Conservation (phyloP, 257 asterid species). For the Ballota nigra region DNA sequence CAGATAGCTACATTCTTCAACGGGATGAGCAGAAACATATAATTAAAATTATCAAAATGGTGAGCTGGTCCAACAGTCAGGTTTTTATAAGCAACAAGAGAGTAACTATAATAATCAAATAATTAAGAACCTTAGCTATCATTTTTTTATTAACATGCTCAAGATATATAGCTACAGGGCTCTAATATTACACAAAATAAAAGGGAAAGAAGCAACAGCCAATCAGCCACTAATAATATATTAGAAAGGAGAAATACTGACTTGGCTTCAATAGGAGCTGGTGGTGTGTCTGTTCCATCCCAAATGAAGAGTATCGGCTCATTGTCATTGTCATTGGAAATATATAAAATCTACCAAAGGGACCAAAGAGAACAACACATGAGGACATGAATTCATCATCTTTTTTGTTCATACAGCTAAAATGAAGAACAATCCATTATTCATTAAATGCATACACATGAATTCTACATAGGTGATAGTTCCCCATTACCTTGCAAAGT, state of each 20-base stretch:
- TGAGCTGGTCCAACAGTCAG: not conserved
- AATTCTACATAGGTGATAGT: slow-evolving; percentile 5
- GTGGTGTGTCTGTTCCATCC: slow-evolving; percentile 91
- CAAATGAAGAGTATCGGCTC: slow-evolving; percentile 72
- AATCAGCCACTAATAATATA: slow-evolving; percentile 4
- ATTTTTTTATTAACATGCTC: not conserved
- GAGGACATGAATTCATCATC: slow-evolving; percentile 2
- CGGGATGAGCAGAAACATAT: not conserved
- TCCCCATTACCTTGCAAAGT: slow-evolving; percentile 60
- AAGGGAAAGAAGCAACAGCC: not conserved
- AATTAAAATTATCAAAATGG: not conserved
- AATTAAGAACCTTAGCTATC: not conserved
- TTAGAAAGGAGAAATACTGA: slow-evolving; percentile 32
- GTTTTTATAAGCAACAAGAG: not conserved
- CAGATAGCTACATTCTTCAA: not conserved
- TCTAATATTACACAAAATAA: not conserved
- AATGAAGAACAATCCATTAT: not conserved
- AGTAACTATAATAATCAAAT: not conserved
- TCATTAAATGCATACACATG: not conserved
- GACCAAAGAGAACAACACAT: not conserved
- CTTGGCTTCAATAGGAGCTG: slow-evolving; percentile 52
- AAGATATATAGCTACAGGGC: not conserved
- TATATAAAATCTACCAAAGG: slow-evolving; percentile 59
- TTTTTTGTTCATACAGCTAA: slow-evolving; percentile 3
- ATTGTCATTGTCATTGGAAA: slow-evolving; percentile 44